phyloP scores from a whole-genome alignment of 2,329 filamentous ascomycete genomes.

The Hypocreales sp. region DNA sequence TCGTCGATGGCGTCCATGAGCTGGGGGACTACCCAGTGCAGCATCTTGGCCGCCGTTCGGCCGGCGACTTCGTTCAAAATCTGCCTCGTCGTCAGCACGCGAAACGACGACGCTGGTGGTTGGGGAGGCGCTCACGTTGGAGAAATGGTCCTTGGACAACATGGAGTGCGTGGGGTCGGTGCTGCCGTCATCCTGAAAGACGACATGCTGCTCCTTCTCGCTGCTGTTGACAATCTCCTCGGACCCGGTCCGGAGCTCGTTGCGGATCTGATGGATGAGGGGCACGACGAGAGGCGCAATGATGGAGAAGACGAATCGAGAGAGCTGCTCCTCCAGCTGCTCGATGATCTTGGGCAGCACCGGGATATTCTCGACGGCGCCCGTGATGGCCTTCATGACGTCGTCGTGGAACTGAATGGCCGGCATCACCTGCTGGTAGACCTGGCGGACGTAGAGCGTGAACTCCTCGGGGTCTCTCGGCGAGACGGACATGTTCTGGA shows the following conservation, averaged over 20 bases:
- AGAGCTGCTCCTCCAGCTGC: slow-evolving; percentile 75
- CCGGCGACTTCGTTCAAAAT: slow-evolving; percentile 81
- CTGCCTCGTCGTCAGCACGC: slow-evolving; percentile 17
- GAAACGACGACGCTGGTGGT: too few species aligned
- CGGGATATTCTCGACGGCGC: slow-evolving; percentile 72
- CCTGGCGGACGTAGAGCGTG: slow-evolving; percentile 57
- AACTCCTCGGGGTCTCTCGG: slow-evolving; percentile 75
- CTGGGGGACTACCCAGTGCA: slow-evolving; percentile 80
- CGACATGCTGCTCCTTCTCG: slow-evolving; percentile 67
- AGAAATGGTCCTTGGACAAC: slow-evolving; percentile 92
- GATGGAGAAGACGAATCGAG: slow-evolving; percentile 80
- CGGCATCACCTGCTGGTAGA: slow-evolving; percentile 71
- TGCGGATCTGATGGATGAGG: slow-evolving; percentile 74
- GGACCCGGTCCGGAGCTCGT: slow-evolving; percentile 72
- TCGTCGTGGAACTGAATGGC: slow-evolving; percentile 86
- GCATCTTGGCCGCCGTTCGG: slow-evolving; percentile 60
- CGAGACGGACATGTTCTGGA: slow-evolving; percentile 58
- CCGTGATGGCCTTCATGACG: slow-evolving; percentile 62
- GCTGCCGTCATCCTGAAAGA: slow-evolving; percentile 64
- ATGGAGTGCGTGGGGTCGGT: slow-evolving; percentile 87
- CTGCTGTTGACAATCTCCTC: slow-evolving; percentile 78
- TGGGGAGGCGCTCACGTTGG: slow-evolving; percentile 57
- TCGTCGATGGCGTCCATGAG: slow-evolving; percentile 81
- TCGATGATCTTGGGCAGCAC: slow-evolving; percentile 74
- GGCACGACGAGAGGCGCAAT: slow-evolving; percentile 80